A percentile compares a stretch with the other conserved stretches of the same genome.
Conservation (phyloP, 257 asterid genomes). For the Fraxinus americana region DNA sequence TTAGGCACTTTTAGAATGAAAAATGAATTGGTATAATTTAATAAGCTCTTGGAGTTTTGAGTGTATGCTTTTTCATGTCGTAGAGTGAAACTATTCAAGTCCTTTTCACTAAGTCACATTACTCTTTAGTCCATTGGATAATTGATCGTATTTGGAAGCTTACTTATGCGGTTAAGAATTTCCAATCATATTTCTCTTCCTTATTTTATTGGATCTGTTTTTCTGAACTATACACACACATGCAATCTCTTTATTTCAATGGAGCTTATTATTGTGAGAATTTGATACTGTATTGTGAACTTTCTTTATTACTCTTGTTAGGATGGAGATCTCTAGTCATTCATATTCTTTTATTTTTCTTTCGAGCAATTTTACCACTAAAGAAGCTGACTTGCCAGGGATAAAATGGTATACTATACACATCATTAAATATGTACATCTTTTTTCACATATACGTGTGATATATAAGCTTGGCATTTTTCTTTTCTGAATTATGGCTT, state of each 20-base stretch:
- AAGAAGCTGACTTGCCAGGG: not conserved
- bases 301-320: not conserved
- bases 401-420: not conserved
- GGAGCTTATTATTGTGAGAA: not conserved
- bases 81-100: not conserved
- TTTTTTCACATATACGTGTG: slow-evolving; percentile 2
- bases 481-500: not conserved
- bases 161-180: not conserved
- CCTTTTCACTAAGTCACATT: not conserved
- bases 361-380: not conserved
- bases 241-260: not conserved
- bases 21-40: not conserved
- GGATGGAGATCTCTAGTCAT: not conserved
- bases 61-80: not conserved
- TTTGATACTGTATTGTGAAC: not conserved
- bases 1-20: not conserved
- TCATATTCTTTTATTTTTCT: not conserved
- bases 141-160: not conserved
- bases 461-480: slow-evolving; percentile 1
- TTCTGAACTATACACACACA: not conserved
- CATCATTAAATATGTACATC: not conserved
- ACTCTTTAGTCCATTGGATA: not conserved
- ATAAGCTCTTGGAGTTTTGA: not conserved
- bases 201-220: not conserved
- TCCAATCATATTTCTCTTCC: not conserved